These are phyloP conservation scores for Sechiopsis laciniata DNA, from an alignment of 306 rosid species.

Conservation along the genomic window DNA sequence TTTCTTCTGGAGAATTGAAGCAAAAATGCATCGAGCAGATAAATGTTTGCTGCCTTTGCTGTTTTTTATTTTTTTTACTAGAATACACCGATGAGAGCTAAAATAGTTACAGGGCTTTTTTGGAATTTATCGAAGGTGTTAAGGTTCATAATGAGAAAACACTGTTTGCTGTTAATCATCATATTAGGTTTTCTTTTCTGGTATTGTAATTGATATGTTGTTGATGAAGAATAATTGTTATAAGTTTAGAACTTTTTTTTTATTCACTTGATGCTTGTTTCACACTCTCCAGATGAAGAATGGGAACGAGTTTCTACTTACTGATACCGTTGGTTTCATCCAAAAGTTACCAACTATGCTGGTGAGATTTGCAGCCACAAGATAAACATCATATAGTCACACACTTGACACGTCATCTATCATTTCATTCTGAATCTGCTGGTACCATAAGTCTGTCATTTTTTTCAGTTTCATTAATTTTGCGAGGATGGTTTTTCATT, in stretches of 20 bases:
- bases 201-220: background rate
- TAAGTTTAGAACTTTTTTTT: background rate
- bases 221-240: background rate
- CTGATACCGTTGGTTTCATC: constrained; percentile 96
- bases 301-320: constrained; percentile 90
- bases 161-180: background rate
- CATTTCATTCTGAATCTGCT: constrained; percentile 19
- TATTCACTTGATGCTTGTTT: constrained; percentile 22
- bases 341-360: constrained; percentile 92
- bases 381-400: constrained; percentile 20
- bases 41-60: background rate
- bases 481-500: background rate
- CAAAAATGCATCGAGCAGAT: constrained; percentile 7
- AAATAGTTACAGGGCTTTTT: background rate
- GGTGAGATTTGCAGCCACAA: constrained; percentile 42
- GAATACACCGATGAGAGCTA: background rate
- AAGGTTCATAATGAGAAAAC: background rate
- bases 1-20: background rate
- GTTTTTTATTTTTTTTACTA: background rate
- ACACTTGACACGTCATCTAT: constrained; percentile 19
- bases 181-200: background rate
- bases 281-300: constrained; percentile 62
- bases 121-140: background rate
- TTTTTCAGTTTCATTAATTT: constrained; percentile 4
- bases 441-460: constrained; percentile 6